Evolutionary conservation across 441 rosid genomes (phyloP).

Genomic region (Populus tomentosa): DNA sequence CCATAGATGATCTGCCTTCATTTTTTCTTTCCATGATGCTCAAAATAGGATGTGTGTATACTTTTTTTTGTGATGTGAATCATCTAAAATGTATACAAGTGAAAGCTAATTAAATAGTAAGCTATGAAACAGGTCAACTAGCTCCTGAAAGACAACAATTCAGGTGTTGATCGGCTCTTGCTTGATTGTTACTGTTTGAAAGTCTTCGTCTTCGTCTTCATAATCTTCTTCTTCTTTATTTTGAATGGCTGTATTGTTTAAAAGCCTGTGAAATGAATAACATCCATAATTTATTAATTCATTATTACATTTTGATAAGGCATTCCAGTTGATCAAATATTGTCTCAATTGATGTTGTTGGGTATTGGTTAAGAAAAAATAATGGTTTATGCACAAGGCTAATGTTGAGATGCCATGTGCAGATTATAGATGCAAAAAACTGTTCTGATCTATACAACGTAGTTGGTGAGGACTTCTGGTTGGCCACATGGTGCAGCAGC

Average conservation of each 20-base stretch:
- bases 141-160: background rate
- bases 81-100: background rate
- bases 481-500: constrained; percentile 96
- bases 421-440: constrained; percentile 71
- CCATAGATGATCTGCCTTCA: constrained; percentile 3
- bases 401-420: constrained; percentile 25
- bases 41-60: background rate
- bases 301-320: background rate
- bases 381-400: constrained; percentile 6
- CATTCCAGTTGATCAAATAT: background rate
- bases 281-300: background rate
- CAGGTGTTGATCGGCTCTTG: background rate
- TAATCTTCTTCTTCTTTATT: background rate
- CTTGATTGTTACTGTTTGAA: background rate
- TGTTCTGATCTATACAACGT: constrained; percentile 74
- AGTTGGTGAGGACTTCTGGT: constrained; percentile 97
- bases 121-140: background rate
- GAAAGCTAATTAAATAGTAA: no score
- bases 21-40: constrained; percentile 5
- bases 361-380: background rate
- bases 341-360: background rate
- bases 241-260: background rate
- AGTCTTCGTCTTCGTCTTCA: no score
- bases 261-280: background rate
- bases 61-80: no score